Percentiles rank a stretch among this genome's conserved stretches.
Evolutionary conservation across 2,329 filamentous ascomycete genomes (phyloP).

Genomic region (Anisogramma anomala): DNA sequence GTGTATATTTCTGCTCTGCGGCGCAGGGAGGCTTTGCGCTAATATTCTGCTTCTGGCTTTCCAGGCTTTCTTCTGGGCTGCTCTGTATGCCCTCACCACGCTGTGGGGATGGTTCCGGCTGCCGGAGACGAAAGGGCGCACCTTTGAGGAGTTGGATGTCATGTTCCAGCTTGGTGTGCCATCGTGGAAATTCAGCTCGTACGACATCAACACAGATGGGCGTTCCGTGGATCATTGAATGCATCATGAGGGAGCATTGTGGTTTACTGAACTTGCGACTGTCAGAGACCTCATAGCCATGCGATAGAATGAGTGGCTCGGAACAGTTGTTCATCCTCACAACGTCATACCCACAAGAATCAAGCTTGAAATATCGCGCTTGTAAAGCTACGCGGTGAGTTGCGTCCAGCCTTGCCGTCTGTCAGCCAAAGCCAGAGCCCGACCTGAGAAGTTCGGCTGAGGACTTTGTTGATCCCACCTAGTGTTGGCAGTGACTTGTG

Average conservation of each 20-base stretch:
- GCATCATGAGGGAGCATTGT: not conserved
- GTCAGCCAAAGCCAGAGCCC: too few relatives aligned
- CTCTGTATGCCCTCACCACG: conserved; percentile 25
- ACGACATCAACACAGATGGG: conserved; percentile 16
- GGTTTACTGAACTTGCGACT: not conserved
- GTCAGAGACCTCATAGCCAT: not conserved
- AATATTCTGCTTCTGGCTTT: not conserved
- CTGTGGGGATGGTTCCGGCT: conserved; percentile 33
- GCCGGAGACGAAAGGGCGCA: conserved; percentile 34
- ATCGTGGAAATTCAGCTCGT: conserved; percentile 23
- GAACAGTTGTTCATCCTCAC: too few relatives aligned
- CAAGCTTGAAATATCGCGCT: too few relatives aligned
- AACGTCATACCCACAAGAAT: too few relatives aligned
- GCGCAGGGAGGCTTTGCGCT: too few relatives aligned
- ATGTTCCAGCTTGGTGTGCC: conserved; percentile 26
- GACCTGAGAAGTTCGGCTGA: too few relatives aligned
- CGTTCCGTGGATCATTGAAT: conserved; percentile 6
- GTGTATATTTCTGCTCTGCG: too few relatives aligned
- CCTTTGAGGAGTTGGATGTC: conserved; percentile 34
- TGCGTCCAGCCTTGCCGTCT: too few relatives aligned
- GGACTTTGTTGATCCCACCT: too few relatives aligned
- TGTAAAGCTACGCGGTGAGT: too few relatives aligned
- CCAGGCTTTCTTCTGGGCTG: conserved; percentile 35
- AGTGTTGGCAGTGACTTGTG: too few relatives aligned
- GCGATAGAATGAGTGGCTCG: not conserved